phyloP scores from a whole-genome alignment of 371 early-diverging fungal genomes.

The Entomophthora muscae region DNA sequence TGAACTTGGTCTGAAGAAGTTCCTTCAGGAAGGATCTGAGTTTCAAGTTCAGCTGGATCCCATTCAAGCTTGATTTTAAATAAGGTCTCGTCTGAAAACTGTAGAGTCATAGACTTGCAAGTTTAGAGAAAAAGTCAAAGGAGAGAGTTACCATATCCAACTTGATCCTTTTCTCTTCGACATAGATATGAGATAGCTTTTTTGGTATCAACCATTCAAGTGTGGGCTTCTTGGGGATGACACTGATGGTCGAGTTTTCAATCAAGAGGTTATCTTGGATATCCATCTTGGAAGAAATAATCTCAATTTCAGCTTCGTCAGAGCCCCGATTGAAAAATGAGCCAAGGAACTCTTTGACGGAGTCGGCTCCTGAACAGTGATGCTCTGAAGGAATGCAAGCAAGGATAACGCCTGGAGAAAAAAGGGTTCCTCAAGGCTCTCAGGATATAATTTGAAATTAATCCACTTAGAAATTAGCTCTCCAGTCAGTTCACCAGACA shows the following conservation, averaged over 20 bases:
- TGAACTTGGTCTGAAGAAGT: no score
- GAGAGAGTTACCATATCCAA: background rate
- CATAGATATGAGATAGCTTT: background rate
- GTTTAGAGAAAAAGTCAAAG: no score
- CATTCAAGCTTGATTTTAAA: background rate
- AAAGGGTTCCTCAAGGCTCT: background rate
- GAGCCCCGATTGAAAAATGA: background rate
- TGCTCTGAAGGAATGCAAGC: background rate
- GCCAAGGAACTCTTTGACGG: background rate
- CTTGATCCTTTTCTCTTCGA: background rate
- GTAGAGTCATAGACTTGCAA: background rate
- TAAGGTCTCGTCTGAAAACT: background rate
- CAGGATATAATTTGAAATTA: background rate
- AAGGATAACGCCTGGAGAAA: background rate
- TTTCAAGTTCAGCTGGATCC: background rate
- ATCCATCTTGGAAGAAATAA: slow-evolving; percentile 3
- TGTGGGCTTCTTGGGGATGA: background rate
- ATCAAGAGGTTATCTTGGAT: background rate
- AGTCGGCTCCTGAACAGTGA: background rate
- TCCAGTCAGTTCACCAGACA: background rate
- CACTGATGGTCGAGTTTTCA: background rate
- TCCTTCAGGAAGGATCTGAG: background rate
- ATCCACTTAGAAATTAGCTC: background rate
- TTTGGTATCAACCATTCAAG: background rate
- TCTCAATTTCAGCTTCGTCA: background rate